phyloP scores from a whole-genome alignment of 2,329 filamentous ascomycete species.

The Stemphylium lycopersici region DNA sequence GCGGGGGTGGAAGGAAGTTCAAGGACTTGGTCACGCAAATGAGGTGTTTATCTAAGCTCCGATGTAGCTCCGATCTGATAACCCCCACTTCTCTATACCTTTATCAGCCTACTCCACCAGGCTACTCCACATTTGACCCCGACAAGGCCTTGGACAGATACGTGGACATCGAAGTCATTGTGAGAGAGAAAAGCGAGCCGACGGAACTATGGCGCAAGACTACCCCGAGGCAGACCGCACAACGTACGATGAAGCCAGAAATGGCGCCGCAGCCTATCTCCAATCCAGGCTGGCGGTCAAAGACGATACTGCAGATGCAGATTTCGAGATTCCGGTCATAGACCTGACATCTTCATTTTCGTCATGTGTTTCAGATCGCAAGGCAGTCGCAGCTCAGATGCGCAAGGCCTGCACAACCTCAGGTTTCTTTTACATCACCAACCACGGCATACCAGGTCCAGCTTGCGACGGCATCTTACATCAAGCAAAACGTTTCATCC shows the following conservation, averaged over 20 bases:
- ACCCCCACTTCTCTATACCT: slow-evolving; percentile 1
- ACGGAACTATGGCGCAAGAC: not conserved
- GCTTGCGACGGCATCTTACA: slow-evolving; percentile 41
- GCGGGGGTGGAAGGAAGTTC: not conserved
- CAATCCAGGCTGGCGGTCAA: slow-evolving; percentile 38
- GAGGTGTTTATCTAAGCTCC: slow-evolving; percentile 22
- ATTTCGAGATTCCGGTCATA: slow-evolving; percentile 48
- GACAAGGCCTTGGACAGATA: too few species aligned
- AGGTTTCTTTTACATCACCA: slow-evolving; percentile 52
- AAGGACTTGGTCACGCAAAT: not conserved
- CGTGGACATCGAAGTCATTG: too few species aligned
- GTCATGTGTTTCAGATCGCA: slow-evolving; percentile 35
- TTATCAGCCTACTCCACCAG: slow-evolving; percentile 4
- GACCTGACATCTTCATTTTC: slow-evolving; percentile 49
- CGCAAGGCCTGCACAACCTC: slow-evolving; percentile 48
- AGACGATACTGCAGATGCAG: slow-evolving; percentile 15
- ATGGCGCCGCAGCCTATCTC: slow-evolving; percentile 45
- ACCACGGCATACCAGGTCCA: slow-evolving; percentile 42
- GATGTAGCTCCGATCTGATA: slow-evolving; percentile 13
- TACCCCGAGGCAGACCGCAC: slow-evolving; percentile 48
- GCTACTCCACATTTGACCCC: too few species aligned
- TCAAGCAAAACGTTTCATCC: slow-evolving; percentile 49
- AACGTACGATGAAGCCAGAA: slow-evolving; percentile 41
- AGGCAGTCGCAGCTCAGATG: slow-evolving; percentile 49
- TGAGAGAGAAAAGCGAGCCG: not conserved